Evolutionary conservation across 2,329 filamentous ascomycete genomes (phyloP).

Genomic region (Exophiala alcalophila): DNA sequence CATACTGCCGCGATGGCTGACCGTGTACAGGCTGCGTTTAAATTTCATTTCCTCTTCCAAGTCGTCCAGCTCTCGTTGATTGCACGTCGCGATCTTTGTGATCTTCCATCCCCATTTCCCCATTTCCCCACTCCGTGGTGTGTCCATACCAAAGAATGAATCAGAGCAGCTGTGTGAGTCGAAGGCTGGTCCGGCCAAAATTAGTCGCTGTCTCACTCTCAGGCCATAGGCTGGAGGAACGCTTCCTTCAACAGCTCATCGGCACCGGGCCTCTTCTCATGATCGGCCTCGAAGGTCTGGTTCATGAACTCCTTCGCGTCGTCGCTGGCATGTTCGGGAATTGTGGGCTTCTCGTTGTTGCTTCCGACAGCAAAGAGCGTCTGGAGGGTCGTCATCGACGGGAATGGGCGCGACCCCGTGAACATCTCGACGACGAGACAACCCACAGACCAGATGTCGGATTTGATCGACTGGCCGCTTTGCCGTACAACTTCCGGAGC

Average conservation of each 20-base stretch:
- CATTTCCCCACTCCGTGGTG: no score
- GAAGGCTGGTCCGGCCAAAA: no score
- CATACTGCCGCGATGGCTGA: no score
- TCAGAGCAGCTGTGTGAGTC: no score
- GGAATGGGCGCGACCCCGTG: slow-evolving; percentile 93
- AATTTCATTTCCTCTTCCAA: no score
- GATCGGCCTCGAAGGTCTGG: slow-evolving; percentile 92
- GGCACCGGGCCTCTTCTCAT: slow-evolving; percentile 85
- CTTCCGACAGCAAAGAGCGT: slow-evolving; percentile 98
- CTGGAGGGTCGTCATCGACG: slow-evolving; percentile 93
- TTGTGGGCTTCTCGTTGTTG: slow-evolving; percentile 78
- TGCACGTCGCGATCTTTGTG: no score
- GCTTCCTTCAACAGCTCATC: slow-evolving; percentile 82
- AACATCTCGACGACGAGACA: slow-evolving; percentile 99
- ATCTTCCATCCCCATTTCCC: no score
- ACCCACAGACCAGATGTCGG: slow-evolving; percentile 96
- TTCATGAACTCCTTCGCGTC: slow-evolving; percentile 81
- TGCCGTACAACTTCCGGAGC: slow-evolving; percentile 97
- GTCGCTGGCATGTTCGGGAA: slow-evolving; percentile 79
- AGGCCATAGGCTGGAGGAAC: slow-evolving; percentile 51
- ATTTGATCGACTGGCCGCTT: slow-evolving; percentile 95
- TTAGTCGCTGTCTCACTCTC: not conserved
- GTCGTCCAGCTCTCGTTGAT: no score
- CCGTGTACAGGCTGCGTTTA: no score
- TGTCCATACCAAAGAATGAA: no score